Evolutionary conservation across 139 green algal genomes (phyloP).

Genomic region (Raphidocelis subcapitata): DNA sequence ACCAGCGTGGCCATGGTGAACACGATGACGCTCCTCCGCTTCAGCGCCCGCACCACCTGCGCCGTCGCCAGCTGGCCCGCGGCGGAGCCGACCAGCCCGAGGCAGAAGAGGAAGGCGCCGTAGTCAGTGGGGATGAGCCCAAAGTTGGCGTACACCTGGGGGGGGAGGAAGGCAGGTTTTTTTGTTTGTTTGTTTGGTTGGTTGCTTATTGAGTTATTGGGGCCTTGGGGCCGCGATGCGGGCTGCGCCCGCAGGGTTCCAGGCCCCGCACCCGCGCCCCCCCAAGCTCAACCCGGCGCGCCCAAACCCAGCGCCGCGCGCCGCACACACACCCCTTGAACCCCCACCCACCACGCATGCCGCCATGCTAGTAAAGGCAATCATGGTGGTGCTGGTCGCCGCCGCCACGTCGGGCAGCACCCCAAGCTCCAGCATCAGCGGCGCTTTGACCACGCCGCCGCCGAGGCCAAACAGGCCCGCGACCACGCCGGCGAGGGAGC

Average conservation of each 20-base stretch:
- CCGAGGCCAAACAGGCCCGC: slow-evolving; percentile 67
- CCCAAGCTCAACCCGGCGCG: not conserved
- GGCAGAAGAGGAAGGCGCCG: slow-evolving; percentile 16
- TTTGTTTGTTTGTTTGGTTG: too few species aligned
- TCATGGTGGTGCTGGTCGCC: slow-evolving; percentile 61
- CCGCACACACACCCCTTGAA: not conserved
- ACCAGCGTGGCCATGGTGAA: slow-evolving; percentile 28
- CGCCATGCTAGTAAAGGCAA: slow-evolving; percentile 32
- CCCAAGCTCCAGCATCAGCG: slow-evolving; percentile 64
- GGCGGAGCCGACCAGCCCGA: slow-evolving; percentile 25
- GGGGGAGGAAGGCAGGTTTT: too few species aligned
- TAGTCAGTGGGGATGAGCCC: slow-evolving; percentile 29
- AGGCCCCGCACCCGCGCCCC: not conserved
- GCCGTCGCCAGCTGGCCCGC: slow-evolving; percentile 24
- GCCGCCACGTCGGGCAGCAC: slow-evolving; percentile 59
- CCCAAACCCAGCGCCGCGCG: not conserved
- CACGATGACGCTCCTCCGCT: slow-evolving; percentile 22
- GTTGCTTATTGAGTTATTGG: too few species aligned
- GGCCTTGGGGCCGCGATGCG: too few species aligned
- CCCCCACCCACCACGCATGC: not conserved
- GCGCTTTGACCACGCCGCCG: slow-evolving; percentile 46
- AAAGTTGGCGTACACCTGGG: slow-evolving; percentile 36
- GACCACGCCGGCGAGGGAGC: slow-evolving; percentile 56
- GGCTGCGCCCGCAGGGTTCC: slow-evolving; percentile 1
- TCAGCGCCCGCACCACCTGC: slow-evolving; percentile 13